These are phyloP conservation scores for Solanum lycopersicoides DNA, from an alignment of 257 asterid species.

Conservation along the genomic window DNA sequence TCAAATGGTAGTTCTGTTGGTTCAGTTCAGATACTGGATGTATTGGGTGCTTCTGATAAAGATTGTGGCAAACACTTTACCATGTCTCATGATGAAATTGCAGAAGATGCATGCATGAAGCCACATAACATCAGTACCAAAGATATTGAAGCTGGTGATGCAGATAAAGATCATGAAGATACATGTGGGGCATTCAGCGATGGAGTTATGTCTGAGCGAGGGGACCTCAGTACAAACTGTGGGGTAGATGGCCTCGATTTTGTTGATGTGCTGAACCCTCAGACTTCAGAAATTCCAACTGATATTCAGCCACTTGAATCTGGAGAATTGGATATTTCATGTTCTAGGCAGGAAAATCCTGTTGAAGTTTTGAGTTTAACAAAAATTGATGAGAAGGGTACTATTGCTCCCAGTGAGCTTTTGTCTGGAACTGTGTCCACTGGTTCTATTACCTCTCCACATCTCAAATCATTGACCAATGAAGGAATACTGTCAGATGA, in stretches of 20 bases:
- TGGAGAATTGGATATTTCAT: constrained; percentile 11
- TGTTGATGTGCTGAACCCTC: background rate
- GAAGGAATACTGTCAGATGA: constrained; percentile 16
- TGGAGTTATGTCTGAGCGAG: background rate
- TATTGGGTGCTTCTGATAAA: constrained; percentile 1
- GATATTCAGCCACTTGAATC: constrained; percentile 5
- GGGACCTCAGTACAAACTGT: background rate
- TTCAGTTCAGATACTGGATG: constrained; percentile 3
- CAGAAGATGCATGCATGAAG: constrained; percentile 14
- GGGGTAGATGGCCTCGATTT: background rate
- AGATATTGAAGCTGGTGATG: background rate
- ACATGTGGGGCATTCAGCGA: background rate
- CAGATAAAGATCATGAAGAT: background rate
- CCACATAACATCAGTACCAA: background rate
- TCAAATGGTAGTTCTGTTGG: constrained; percentile 1
- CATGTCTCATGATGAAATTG: constrained; percentile 7
- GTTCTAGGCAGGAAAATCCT: constrained; percentile 16
- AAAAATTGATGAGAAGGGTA: constrained; percentile 15
- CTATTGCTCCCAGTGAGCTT: constrained; percentile 4
- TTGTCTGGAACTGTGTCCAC: constrained; percentile 18
- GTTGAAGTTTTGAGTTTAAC: constrained; percentile 10
- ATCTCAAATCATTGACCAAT: constrained; percentile 14
- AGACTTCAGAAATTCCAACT: background rate
- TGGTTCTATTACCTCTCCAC: constrained; percentile 1
- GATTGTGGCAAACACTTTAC: constrained; percentile 4